Evolutionary conservation across 805 yeast species (phyloP), one percentile per base, ranked within the genome.

Genomic region (Lachancea cidri): DNA sequence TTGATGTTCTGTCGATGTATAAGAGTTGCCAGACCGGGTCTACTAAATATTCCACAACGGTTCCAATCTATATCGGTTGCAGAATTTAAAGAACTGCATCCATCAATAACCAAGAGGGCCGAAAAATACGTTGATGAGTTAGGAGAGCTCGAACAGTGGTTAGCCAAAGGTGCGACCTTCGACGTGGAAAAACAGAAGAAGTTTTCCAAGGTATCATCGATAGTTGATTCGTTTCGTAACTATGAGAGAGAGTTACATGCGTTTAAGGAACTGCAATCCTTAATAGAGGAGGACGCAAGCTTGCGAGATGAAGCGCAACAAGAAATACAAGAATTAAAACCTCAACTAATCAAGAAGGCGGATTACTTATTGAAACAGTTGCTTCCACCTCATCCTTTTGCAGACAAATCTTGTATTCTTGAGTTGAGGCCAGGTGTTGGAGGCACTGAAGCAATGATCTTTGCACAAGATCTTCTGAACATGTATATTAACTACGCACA

Each of bases 371-470:
- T 81, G 44, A 55, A 71, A 4, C 70, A 73, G 32, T 66, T 93
- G 4, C 63, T 91, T 17, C 96, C 97, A 2, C 77, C 85, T 2
- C 81, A 83, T 49, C 81, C 79, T 34, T 85, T 83, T 59, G 74
- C 81, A 3, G 93, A 85, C 35, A 78, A 76, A 46, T 79, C 93
- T 0, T 82, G 95, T 35, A 67, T 93, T 2, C 49, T 93, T 15
- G 98, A 93, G 60, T 64, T 93, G 11, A 72, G 97, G 43, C 97
- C 98, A 0, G 98, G 98, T 5, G 87, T 91, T 2, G 98, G 98
- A 13, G 98, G 98, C 2, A 76, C 81, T 4, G 98, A 93, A 57
- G 96, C 98, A 0, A 80, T 81, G 58, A 74, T 93, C 11, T 93
- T 93, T 62, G 77, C 98, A 0, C 75, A 74, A 30, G 93, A 93